Evolutionary conservation across 192 early-diverging fungal genomes (phyloP), one percentile per base, ranked within the genome.

Genomic region (Oehlia diaphana): DNA sequence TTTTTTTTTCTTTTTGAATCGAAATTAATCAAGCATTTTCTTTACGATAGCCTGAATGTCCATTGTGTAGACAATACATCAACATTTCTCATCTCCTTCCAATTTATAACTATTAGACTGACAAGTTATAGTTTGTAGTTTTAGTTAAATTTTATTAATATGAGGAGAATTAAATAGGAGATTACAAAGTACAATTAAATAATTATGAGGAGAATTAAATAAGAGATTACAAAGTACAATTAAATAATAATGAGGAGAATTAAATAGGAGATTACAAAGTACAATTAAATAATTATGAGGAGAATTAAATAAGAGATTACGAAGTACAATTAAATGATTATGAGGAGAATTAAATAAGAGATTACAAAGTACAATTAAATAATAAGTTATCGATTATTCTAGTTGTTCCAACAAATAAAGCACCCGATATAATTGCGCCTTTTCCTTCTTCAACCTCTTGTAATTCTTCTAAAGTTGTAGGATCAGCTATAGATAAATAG

Each of bases 331-430:
- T 94, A 23, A 98, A 80, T 9, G 96, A 82, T 10, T 47, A 12
- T 0, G 44, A 12, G 44, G 26, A 47, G 44, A 47, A 47, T 47
- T 47, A 47, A 47, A 47, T 47, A 12, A 0, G 44, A 12, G 44
- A 44, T 21, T 58, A 58, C 14, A 58, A 58, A 21, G 50, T 70
- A 42, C 68, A 79, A 69, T 93, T 94, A 23, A 98, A 80, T 9
- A 97, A 82, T 10, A 96, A 80, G 85, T 99, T 99, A 84, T 99
- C 97, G 74, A 99, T 97, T 37, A 99, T 88, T 39, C 97, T 88
- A 12, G 97, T 96, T 37, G 87, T 91, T 23, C 96, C 97, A 67
- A 97, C 89, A 75, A 88, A 91, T 62, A 97, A 88, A 8, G 96
- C 97, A 26, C 94, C 92, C 10, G 92, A 94, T 19, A 98, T 83